Evolutionary conservation across 2,329 filamentous ascomycete genomes (phyloP), one percentile per base, ranked within the genome.

Genomic region (Neofusicoccum sp.): DNA sequence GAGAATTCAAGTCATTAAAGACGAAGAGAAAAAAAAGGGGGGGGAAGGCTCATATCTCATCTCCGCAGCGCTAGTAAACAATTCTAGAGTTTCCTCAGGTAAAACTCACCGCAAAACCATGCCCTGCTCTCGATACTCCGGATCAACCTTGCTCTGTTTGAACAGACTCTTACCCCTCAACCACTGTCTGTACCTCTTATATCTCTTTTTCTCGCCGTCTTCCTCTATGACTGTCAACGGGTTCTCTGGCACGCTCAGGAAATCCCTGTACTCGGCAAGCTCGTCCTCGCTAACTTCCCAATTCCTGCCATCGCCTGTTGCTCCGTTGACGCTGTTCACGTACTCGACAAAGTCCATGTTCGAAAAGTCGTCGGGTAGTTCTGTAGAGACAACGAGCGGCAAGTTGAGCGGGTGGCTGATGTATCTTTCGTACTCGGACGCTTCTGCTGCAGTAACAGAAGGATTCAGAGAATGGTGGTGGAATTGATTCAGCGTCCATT

Each of bases 171-270:
- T 98, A 16, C 93, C 93, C 64, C 87, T 84, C 70, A 99, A 80
- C 93, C 95, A 99, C 76, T 97, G 96, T 69, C 88, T 81, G 76
- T 99, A 99, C 8, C 93, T 90, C 77, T 96, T 98, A 75, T 99
- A 99, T 67, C 95, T 82, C 82, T 98, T 97, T 83, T 96, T 98
- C 41, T 84, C 83, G 47, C 87, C 83, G 73, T 98, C 95, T 69
- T 96, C 93, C 45, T 93, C 88, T 1, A 87, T 88, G 12, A 98
- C 93, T 2, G 91, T 96, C 57, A 99, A 78, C 16, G 91, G 91
- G 68, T 96, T 91, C 63, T 95, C 89, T 4, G 84, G 86, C 11
- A 95, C 85, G 44, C 83, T 84, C 60, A 97, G 74, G 69, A 95
- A 89, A 63, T 95, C 90, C 31, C 80, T 80, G 74, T 96, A 97